Base-by-base conservation (phyloP, 1,284 basidiomycete species). In the Boletellus sp. region DNA sequence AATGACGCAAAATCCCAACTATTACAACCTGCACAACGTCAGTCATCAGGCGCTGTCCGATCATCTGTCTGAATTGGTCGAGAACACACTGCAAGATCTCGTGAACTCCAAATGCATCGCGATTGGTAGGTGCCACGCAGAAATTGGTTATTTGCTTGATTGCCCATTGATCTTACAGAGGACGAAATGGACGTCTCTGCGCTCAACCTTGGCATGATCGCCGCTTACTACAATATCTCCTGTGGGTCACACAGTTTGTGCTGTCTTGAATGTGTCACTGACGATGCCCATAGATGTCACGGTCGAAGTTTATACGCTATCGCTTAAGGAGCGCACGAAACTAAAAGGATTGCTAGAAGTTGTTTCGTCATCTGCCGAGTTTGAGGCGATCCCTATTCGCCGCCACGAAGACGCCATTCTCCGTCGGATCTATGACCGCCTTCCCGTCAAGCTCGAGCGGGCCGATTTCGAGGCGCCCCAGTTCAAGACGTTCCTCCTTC, bases 401-500 rank as follows among this genome's bases (percentile, higher is more conserved):
- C 89, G 95, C 46, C 91, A 93, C 71, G 91, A 95, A 71, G 92
- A 95, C 51, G 66, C 79, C 2, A 70, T 95, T 1, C 80, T 94
- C 16, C 83, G 84, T 43, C 84, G 92, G 13, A 91, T 97, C 58
- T 99, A 99, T 71, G 94, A 98, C 67, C 91, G 95, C n/a, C 86
- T 97, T 0, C 96, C 96, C 1, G 91, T 97, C 74, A 99, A 99
- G 75, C 79, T 98, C 38, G 86, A 93, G 51, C 71, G 70, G 1
- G 81, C 80, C 53, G 90, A 97, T 72, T 97, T 93, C 71, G 89
- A 93, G 63, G 90, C 89, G 24, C 96, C 96, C 0, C 89, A 96
- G 68, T 97, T 99, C 86, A 99, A 99, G 77, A 96, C 93, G 0
- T 97, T 96, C 84, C 77, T 99, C 21, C 81, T 99, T 5, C 78